A percentile compares a stretch with the other conserved stretches of the same genome.
These are phyloP conservation scores for Serendipita sp. DNA, from an alignment of 768 basidiomycete genomes.

Conservation along the genomic window DNA sequence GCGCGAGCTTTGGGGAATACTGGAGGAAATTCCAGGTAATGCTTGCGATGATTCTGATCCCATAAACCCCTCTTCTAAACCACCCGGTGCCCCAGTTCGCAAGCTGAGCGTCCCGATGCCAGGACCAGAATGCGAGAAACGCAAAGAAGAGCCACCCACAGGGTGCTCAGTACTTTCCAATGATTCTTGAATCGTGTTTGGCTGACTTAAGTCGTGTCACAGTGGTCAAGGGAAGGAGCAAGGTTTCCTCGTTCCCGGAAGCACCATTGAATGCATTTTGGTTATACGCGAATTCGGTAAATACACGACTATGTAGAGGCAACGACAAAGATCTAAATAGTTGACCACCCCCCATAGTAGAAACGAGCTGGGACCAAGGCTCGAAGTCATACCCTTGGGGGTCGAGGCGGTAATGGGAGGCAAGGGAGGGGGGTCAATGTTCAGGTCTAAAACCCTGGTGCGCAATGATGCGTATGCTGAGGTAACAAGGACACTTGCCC, in stretches of 20 bases:
- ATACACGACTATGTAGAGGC: constrained; percentile 1
- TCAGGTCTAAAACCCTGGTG: too few species aligned
- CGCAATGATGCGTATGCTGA: too few species aligned
- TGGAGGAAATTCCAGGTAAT: not conserved
- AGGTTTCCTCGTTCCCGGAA: not conserved
- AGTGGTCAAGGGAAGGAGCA: not conserved
- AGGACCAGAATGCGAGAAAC: not conserved
- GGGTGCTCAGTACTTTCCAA: not conserved
- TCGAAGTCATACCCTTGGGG: constrained; percentile 46
- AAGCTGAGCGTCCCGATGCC: not conserved
- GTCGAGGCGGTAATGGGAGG: constrained; percentile 29
- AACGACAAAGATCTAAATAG: not conserved
- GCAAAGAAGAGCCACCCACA: not conserved
- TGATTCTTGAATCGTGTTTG: constrained; percentile 2
- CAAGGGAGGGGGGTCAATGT: constrained; percentile 8
- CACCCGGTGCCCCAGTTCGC: not conserved
- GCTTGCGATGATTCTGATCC: not conserved
- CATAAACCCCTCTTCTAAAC: not conserved
- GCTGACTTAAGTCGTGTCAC: not conserved
- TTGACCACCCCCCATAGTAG: not conserved
- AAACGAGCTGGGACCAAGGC: constrained; percentile 28
- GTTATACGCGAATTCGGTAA: not conserved
- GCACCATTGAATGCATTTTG: not conserved
- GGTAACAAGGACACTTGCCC: too few species aligned
- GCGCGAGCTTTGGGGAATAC: not conserved